These are phyloP conservation scores for Endocladia muricata DNA, from an alignment of 31 red algal genomes.

Conservation along the genomic window DNA sequence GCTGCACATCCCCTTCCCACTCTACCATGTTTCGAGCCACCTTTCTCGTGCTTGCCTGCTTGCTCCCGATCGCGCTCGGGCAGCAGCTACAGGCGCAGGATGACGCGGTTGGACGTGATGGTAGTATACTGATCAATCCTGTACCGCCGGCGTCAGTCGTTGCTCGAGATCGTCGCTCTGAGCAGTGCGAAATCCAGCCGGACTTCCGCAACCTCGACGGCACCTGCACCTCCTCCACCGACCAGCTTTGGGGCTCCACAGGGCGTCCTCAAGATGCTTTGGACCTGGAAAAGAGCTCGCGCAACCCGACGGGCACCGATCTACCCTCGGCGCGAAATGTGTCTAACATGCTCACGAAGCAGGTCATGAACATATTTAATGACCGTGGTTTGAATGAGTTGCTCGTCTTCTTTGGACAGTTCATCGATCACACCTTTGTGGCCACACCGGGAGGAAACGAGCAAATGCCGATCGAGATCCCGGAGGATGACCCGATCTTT, in stretches of 20 bases:
- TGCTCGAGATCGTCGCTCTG: too few species aligned
- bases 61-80: too few species aligned
- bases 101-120: too few species aligned
- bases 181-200: too few species aligned
- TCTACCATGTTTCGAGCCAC: too few species aligned
- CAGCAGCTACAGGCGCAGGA: too few species aligned
- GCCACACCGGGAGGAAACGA: conserved; percentile 17
- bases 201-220: conserved; percentile 14
- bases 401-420: conserved; percentile 50
- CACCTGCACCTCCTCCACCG: conserved; percentile 15
- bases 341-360: conserved; percentile 33
- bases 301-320: neutral
- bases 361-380: conserved; percentile 7
- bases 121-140: too few species aligned
- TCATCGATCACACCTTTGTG: conserved; percentile 53
- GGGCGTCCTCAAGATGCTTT: conserved; percentile 23
- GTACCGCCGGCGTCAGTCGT: too few species aligned
- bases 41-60: too few species aligned
- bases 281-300: conserved; percentile 7
- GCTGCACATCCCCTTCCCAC: too few species aligned
- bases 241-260: conserved; percentile 5
- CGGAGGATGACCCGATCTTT: conserved; percentile 17
- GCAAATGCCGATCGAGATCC: conserved; percentile 16
- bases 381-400: conserved; percentile 40
- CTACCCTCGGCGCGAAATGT: conserved; percentile 22